A percentile compares a stretch with the other conserved stretches of the same genome.
Conservation (phyloP, 371 early-diverging fungal species). For the Lichtheimia ramosa region DNA sequence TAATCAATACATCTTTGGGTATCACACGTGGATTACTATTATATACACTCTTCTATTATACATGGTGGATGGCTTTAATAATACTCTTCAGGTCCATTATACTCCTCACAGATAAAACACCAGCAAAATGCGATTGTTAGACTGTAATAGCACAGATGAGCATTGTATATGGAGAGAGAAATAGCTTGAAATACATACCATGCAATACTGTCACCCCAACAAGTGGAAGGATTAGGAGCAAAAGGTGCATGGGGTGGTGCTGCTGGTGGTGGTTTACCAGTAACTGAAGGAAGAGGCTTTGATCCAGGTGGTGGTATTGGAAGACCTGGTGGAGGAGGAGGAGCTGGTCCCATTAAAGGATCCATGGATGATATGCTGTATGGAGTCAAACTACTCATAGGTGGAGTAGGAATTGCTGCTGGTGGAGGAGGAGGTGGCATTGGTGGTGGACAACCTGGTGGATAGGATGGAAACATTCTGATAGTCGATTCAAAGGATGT, state of each 20-base stretch:
- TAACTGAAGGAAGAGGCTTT: neutral
- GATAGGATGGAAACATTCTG: no score
- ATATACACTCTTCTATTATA: no score
- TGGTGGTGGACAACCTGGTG: neutral
- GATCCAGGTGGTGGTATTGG: slow-evolving; percentile 1
- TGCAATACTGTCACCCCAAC: neutral
- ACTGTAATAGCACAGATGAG: neutral
- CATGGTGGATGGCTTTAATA: no score
- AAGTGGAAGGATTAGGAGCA: neutral
- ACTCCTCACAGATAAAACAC: slow-evolving; percentile 1
- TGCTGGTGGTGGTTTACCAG: no score
- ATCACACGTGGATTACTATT: no score
- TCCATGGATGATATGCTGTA: slow-evolving; percentile 2
- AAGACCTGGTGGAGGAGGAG: slow-evolving; percentile 1
- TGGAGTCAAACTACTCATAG: slow-evolving; percentile 5
- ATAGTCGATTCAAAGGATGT: no score
- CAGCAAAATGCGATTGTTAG: slow-evolving; percentile 1
- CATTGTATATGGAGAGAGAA: neutral
- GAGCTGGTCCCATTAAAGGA: slow-evolving; percentile 5
- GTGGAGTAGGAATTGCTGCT: slow-evolving; percentile 5
- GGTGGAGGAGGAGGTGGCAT: slow-evolving; percentile 8
- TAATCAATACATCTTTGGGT: no score
- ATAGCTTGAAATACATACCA: slow-evolving; percentile 1
- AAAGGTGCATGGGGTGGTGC: neutral
- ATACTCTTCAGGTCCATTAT: neutral